These are phyloP conservation scores for Sporothrix brasiliensis DNA, from an alignment of 2,329 filamentous ascomycete genomes.

Conservation along the genomic window DNA sequence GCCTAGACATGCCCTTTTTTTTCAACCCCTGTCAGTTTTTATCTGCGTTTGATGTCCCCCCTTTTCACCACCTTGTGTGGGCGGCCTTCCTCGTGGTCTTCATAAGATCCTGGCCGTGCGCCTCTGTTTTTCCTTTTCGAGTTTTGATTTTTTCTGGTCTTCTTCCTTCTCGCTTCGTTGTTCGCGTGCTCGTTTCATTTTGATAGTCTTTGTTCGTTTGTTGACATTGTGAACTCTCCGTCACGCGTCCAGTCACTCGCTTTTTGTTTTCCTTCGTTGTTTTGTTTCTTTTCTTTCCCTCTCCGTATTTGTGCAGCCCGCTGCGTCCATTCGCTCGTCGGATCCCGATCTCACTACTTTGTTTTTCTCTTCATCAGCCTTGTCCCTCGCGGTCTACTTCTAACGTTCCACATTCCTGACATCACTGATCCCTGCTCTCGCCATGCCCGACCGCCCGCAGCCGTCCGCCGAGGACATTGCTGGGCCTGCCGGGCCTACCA, in stretches of 20 bases:
- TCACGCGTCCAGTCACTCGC: not conserved
- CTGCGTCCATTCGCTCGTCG: conserved; percentile 22
- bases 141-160: not conserved
- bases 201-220: not conserved
- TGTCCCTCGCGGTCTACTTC: not conserved
- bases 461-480: conserved; percentile 26
- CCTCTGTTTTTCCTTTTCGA: not conserved
- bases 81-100: conserved; percentile 7
- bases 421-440: not conserved
- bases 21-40: not conserved
- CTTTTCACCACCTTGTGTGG: not conserved
- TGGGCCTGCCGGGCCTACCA: not conserved
- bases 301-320: conserved; percentile 1
- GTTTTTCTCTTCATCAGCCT: not conserved
- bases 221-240: not conserved
- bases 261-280: not conserved
- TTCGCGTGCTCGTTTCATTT: not conserved
- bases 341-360: not conserved
- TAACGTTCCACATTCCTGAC: conserved; percentile 8
- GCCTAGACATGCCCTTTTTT: not conserved
- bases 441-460: conserved; percentile 10
- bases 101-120: conserved; percentile 14
- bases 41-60: not conserved
- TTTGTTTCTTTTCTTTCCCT: not conserved
- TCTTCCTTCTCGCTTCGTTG: not conserved